Evolutionary conservation across 257 asterid genomes (phyloP), one percentile per base, ranked within the genome.

Genomic region (Salvia splendens): DNA sequence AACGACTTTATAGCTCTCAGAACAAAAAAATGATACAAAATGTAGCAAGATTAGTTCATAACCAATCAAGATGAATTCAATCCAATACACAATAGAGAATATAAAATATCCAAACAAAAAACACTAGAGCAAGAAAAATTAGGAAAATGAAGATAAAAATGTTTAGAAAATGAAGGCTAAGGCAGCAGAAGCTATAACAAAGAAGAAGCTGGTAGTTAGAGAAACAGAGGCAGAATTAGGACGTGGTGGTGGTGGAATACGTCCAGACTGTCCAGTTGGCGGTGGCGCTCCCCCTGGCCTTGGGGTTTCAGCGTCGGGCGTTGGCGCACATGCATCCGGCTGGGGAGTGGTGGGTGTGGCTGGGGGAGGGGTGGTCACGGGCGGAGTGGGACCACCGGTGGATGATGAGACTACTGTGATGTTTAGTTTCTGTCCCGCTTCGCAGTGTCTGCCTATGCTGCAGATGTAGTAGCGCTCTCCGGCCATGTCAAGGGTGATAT

Each of bases 401-500:
- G 62, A 56, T 32, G 72, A 62, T 0, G 76, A 71, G 63, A 40
- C 53, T 0, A 83, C 85, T 0, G 74, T 67, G 3, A 83, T 58
- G 33, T 79, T 68, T 0, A 85, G 81, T 49, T 71, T 83, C 78
- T 80, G 86, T 0, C 87, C 89, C 0, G 5, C 2, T 17, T 5
- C 47, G 63, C 92, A 85, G 50, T 85, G 92, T 48, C 68, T 4
- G 36, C 78, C 87, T 2, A 83, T 0, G 6, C 82, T 74, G 78
- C 85, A 85, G 40, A 85, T 83, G 73, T 71, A 85, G 65, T 78
- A 59, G 76, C 76, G 82, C 4, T 69, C 67, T 1, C 88, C 89
- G 30, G 69, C 36, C 2, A 85, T 38, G 63, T n/a, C 65, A 28
- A 85, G 79, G 28, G 79, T 80, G 8, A 85, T 10, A 62, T 75